These are phyloP conservation scores for Aspergillus sp. DNA, from an alignment of 2,329 filamentous ascomycete species.

Conservation along the genomic window DNA sequence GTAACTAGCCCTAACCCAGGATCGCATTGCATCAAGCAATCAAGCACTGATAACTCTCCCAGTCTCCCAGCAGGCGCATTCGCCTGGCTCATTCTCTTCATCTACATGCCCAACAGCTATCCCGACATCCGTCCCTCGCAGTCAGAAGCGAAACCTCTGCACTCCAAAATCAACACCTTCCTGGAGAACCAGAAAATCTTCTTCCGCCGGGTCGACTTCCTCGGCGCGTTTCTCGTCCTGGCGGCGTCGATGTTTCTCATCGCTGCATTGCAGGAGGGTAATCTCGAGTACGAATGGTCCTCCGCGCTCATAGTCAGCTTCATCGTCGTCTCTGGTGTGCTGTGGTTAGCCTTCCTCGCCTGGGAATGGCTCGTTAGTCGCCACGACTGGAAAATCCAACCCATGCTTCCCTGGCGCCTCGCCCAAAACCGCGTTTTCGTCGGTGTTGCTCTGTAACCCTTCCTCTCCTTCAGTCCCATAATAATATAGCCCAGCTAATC, in stretches of 20 bases:
- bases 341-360: background rate
- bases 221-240: slow-evolving; percentile 54
- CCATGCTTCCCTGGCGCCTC: slow-evolving; percentile 20
- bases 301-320: slow-evolving; percentile 53
- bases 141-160: background rate
- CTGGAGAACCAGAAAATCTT: background rate
- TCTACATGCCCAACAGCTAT: background rate
- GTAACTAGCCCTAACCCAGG: slow-evolving; percentile 35
- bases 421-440: slow-evolving; percentile 2
- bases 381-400: slow-evolving; percentile 1
- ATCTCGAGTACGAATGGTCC: slow-evolving; percentile 53
- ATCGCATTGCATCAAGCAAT: background rate
- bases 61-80: slow-evolving; percentile 18
- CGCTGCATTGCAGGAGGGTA: slow-evolving; percentile 55
- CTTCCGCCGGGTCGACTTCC: slow-evolving; percentile 45
- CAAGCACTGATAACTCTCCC: background rate
- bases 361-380: slow-evolving; percentile 13
- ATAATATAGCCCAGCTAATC: slow-evolving; percentile 4
- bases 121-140: background rate
- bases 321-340: slow-evolving; percentile 32
- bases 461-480: too few relatives aligned
- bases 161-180: background rate
- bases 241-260: slow-evolving; percentile 51
- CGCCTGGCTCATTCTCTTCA: background rate
- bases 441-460: slow-evolving; percentile 7